Evolutionary conservation across 805 yeast species (phyloP).

Genomic region (Candida berthetii): DNA sequence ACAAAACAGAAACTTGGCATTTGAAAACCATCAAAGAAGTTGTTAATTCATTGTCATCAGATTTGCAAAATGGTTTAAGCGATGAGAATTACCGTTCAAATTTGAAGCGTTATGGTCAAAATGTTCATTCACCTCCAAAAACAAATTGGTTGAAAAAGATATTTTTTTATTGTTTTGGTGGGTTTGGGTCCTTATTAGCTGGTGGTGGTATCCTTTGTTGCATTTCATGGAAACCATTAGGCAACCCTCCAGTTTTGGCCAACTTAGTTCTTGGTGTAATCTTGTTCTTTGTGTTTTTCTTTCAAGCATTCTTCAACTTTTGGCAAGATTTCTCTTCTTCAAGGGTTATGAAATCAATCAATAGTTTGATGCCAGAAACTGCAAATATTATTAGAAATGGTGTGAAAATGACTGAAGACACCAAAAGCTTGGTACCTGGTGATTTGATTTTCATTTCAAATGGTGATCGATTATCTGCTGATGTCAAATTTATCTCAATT

Average conservation of each 20-base stretch:
- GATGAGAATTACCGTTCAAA: constrained; percentile 2
- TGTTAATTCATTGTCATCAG: constrained; percentile 18
- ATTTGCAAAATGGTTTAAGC: constrained; percentile 20
- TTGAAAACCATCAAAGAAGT: constrained; percentile 19
- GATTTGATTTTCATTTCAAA: constrained; percentile 32
- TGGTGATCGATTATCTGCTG: constrained; percentile 42
- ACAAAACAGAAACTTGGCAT: constrained; percentile 14
- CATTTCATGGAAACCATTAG: constrained; percentile 41
- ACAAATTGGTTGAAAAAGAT: constrained; percentile 25
- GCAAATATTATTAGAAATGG: constrained; percentile 31
- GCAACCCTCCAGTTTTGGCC: constrained; percentile 37
- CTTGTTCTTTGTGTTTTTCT: constrained; percentile 30
- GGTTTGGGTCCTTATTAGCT: constrained; percentile 37
- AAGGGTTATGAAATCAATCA: constrained; percentile 41
- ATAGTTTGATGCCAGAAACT: constrained; percentile 34
- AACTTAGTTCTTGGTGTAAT: constrained; percentile 37
- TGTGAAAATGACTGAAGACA: constrained; percentile 17
- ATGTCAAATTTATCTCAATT: constrained; percentile 31
- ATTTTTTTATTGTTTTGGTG: constrained; percentile 38
- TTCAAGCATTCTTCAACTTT: constrained; percentile 38
- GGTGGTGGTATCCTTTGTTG: constrained; percentile 35
- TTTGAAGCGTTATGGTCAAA: constrained; percentile 23
- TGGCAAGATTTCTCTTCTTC: constrained; percentile 42
- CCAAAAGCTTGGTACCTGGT: constrained; percentile 38
- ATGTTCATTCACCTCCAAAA: constrained; percentile 31